Conservation (phyloP, 2,329 filamentous ascomycete genomes). For the Blastomyces emzantsi region DNA sequence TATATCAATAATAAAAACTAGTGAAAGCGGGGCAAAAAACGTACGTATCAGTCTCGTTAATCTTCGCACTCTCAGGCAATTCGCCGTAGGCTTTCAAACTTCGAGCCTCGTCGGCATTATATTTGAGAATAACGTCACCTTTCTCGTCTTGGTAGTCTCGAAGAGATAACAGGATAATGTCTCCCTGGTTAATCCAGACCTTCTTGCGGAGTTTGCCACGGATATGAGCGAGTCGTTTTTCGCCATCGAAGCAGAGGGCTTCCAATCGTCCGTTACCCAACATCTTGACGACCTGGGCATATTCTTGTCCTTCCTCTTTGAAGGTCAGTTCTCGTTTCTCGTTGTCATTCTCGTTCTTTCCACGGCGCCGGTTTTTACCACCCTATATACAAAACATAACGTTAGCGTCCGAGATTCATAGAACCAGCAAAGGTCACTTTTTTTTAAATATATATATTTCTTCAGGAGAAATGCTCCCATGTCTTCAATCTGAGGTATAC, state of each 20-base stretch:
- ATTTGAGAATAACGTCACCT: slow-evolving; percentile 89
- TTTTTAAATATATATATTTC: background rate
- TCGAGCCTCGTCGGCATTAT: slow-evolving; percentile 90
- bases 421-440: background rate
- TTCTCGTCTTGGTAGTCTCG: slow-evolving; percentile 93
- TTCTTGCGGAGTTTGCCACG: slow-evolving; percentile 98
- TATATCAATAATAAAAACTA: background rate
- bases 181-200: slow-evolving; percentile 99
- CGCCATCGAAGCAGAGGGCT: slow-evolving; percentile 90
- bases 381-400: slow-evolving; percentile 49
- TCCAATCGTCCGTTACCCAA: slow-evolving; percentile 90
- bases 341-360: slow-evolving; percentile 99
- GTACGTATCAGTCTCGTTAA: slow-evolving; percentile 98
- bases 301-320: slow-evolving; percentile 96
- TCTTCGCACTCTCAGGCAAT: slow-evolving; percentile 94
- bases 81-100: slow-evolving; percentile 95
- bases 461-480: background rate
- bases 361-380: slow-evolving; percentile 96
- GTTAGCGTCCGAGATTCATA: slow-evolving; percentile 23
- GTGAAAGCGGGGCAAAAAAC: slow-evolving; percentile 24
- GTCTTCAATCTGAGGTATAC: background rate
- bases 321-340: slow-evolving; percentile 98
- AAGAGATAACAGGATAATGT: slow-evolving; percentile 81
- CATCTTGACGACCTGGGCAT: slow-evolving; percentile 90
- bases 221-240: slow-evolving; percentile 73